Base-by-base conservation (phyloP, 805 yeast genomes). In the Yarrowia porcina region DNA sequence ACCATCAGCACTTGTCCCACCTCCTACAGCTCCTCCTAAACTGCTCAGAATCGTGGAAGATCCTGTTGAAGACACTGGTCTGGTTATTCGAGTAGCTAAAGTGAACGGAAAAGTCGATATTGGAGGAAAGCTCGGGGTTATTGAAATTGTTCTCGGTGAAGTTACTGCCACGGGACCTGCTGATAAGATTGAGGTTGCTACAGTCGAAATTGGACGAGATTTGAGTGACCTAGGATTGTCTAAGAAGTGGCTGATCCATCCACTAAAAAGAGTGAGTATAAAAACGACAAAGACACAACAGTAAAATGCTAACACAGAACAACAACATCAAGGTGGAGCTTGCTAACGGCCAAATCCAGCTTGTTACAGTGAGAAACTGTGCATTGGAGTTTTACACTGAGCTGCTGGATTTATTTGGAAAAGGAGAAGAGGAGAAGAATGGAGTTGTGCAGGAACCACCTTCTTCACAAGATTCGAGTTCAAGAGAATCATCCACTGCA, bases 321-420 rank as follows among this genome's bases (percentile, higher is more conserved):
- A 33, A 35, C 32, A 50, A 50, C 12, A 17, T 50, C 23, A 23
- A 78, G 2, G 62, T 80, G 15, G 78, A 77, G 52, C 65, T 75
- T 4, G 73, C 72, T 27, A 68, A 73, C 10, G 74, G 74, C 6
- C 74, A 75, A 11, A 71, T 70, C 2, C 59, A 79, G 6, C 82
- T 79, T 27, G 67, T 84, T 1, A 75, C 77, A 45, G 65, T 87
- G 21, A 75, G 82, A 35, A 83, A 85, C 64, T 61, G 82, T 12
- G 66, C 75, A 5, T 8, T 87, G 2, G 83, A 85, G 38, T 50
- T 50, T n/a, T 50, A 50, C 59, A 50, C 91, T 0, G 72, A 75
- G 23, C 83, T 92, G 88, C 64, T 88, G 17, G 65, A 75, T 5
- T 64, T 81, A 20, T 74, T 85, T 49, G 82, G 23, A 10, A 38